Evolutionary conservation across 805 yeast species (phyloP), one percentile per base, ranked within the genome.

Genomic region (Pichia californica): DNA sequence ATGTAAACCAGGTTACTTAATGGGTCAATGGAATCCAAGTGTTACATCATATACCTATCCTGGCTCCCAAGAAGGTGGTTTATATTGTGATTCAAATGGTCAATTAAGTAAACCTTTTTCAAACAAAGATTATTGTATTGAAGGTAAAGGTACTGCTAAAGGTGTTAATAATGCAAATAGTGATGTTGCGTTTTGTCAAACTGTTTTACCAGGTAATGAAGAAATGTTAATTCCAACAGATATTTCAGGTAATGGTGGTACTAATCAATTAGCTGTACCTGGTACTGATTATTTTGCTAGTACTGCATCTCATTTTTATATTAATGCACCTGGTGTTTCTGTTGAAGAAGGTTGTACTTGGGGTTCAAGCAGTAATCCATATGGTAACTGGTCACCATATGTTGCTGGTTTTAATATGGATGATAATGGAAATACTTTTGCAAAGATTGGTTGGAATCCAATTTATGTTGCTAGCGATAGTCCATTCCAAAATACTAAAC

Each of bases 381-480:
- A 70, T 51, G 96, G 96, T 46, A 88, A 88, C 73, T 88, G 96
- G 96, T 67, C 95, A 14, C 95, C 96, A 23, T 88, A 86, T 54
- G 95, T 88, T 50, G 94, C 93, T 14, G 96, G 96, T 51, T 87
- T 89, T 48, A 88, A 88, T 69, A 77, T 77, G 71, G 95, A 86
- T 61, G 64, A 62, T 48, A 64, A 57, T 46, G 82, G 86, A 27
- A 75, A 76, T 60, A 88, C 96, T 3, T 88, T 52, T 60, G 86
- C 85, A 51, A 88, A 86, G 66, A 76, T 88, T 59, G 95, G 91
- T 36, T 87, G 95, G 95, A 88, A 88, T 63, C 96, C 96, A 14
- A 74, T 83, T 44, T 85, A 86, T 63, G 62, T 84, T 54, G 91
- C 83, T 50, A 70, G 69, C 40, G 52, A 66, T 1, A 61, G 70